Base-by-base conservation (phyloP, 305 asterid species). In the Fraxinus xanthoxyloides region DNA sequence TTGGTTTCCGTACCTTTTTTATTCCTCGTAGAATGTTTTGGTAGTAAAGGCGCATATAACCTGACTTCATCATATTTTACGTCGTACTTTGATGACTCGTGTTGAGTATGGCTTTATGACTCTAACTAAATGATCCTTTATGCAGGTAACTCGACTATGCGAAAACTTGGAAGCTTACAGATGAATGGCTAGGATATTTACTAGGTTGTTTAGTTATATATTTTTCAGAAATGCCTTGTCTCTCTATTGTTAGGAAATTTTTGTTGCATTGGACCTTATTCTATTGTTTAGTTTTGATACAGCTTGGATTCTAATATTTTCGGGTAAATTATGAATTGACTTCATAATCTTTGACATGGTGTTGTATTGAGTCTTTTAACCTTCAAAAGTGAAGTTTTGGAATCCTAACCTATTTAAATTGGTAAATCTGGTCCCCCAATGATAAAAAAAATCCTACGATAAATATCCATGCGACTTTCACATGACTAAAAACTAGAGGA, bases 61-160 rank as follows among this genome's bases (percentile, higher is more conserved):
- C 9, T n/a, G 9, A 54, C 3, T 12, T 19, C 26, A 0, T 56
- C 23, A 5, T 51, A n/a, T 17, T 51, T 17, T 17, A 24, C 24
- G 5, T 21, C 12, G 69, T 59, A 59, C 13, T 59, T 21, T 59
- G 69, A 21, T 21, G 28, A 59, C 28, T 59, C 8, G 5, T 59
- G 70, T 61, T 61, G 72, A 77, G 61, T 36, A 26, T 17, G 54
- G 17, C 21, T 26, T 36, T 12, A 61, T 79, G 83, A 40, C 79
- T 34, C 84, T 59, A 56, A 78, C 77, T 48, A 70, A 43, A 70
- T 8, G 77, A 30, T 78, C 72, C 77, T 59, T 65, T 21, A 26
- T 81, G 86, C 88, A 87, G 87, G 80, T 74, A 75, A 35, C 80
- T 31, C 38, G 78, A 72, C 28, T 80, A 70, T 78, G 77, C 51